These are phyloP conservation scores for Lentinula detonsa DNA, from an alignment of 768 basidiomycete genomes.

Conservation along the genomic window DNA sequence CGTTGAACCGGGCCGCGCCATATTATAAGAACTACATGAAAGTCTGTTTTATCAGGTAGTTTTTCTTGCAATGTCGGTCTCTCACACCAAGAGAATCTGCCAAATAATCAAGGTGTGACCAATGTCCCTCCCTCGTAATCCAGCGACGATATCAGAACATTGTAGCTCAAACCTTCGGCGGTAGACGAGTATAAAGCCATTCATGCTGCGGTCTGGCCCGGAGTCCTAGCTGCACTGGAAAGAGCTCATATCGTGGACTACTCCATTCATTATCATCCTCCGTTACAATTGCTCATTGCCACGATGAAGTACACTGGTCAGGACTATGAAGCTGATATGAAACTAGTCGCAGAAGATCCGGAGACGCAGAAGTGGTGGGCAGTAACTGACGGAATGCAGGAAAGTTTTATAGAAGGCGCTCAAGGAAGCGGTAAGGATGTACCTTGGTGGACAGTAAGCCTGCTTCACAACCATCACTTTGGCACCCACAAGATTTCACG, in stretches of 20 bases:
- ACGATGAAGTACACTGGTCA: constrained; percentile 69
- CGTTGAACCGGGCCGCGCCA: background rate
- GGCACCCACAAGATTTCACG: background rate
- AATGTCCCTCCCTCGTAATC: constrained; percentile 1
- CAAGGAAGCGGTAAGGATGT: constrained; percentile 59
- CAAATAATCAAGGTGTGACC: constrained; percentile 62
- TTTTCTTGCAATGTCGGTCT: constrained; percentile 19
- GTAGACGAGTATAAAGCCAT: constrained; percentile 36
- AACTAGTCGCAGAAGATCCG: constrained; percentile 50
- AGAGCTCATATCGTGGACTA: constrained; percentile 68
- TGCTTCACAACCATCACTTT: background rate
- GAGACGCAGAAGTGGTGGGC: constrained; percentile 77
- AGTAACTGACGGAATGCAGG: constrained; percentile 73
- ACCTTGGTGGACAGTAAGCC: constrained; percentile 65
- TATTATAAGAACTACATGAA: background rate
- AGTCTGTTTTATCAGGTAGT: background rate
- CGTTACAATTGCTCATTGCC: constrained; percentile 65
- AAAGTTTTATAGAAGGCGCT: constrained; percentile 66
- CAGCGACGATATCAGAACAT: background rate
- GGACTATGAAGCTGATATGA: constrained; percentile 66
- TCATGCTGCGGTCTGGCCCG: constrained; percentile 6
- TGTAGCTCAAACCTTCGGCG: constrained; percentile 48
- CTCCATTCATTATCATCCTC: constrained; percentile 65
- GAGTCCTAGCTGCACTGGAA: constrained; percentile 15
- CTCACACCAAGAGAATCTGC: constrained; percentile 49